Evolutionary conservation across 1,139 yeast genomes (phyloP).

Genomic region (Zygosaccharomyces sapae): DNA sequence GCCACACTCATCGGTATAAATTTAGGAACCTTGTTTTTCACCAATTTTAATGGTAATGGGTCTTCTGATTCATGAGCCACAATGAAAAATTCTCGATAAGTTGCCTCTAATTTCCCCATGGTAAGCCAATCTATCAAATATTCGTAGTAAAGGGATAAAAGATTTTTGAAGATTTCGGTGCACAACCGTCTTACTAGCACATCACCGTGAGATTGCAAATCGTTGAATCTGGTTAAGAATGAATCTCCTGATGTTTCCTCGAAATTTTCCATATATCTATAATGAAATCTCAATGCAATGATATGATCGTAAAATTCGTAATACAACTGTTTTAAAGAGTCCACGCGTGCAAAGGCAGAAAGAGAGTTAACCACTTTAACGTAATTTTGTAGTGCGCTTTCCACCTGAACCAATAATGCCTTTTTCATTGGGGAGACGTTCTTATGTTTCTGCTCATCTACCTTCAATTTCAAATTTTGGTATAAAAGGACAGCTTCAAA

Average conservation of each 20-base stretch:
- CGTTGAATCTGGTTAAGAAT: slow-evolving; percentile 51
- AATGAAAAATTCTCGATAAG: slow-evolving; percentile 67
- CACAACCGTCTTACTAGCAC: slow-evolving; percentile 45
- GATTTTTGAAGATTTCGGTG: slow-evolving; percentile 43
- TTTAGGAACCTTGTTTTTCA: slow-evolving; percentile 49
- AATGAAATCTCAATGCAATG: slow-evolving; percentile 53
- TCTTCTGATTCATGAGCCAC: slow-evolving; percentile 16
- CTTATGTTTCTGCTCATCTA: slow-evolving; percentile 34
- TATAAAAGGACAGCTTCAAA: slow-evolving; percentile 74
- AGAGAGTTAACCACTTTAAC: slow-evolving; percentile 52
- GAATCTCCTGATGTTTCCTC: slow-evolving; percentile 48
- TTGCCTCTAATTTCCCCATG: slow-evolving; percentile 58
- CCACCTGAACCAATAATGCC: slow-evolving; percentile 58
- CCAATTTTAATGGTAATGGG: slow-evolving; percentile 25
- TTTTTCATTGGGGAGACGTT: slow-evolving; percentile 53
- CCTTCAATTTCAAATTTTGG: slow-evolving; percentile 41
- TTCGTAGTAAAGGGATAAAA: slow-evolving; percentile 59
- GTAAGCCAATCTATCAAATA: slow-evolving; percentile 64
- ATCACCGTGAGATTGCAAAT: slow-evolving; percentile 63
- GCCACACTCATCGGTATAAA: slow-evolving; percentile 52
- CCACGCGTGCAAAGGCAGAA: slow-evolving; percentile 36
- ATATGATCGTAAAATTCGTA: slow-evolving; percentile 50
- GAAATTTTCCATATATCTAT: slow-evolving; percentile 41
- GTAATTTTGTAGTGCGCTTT: slow-evolving; percentile 51
- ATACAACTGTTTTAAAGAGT: slow-evolving; percentile 43